These are phyloP conservation scores for Xenoacremonium recifei DNA, from an alignment of 2,329 filamentous ascomycete genomes.

Conservation along the genomic window DNA sequence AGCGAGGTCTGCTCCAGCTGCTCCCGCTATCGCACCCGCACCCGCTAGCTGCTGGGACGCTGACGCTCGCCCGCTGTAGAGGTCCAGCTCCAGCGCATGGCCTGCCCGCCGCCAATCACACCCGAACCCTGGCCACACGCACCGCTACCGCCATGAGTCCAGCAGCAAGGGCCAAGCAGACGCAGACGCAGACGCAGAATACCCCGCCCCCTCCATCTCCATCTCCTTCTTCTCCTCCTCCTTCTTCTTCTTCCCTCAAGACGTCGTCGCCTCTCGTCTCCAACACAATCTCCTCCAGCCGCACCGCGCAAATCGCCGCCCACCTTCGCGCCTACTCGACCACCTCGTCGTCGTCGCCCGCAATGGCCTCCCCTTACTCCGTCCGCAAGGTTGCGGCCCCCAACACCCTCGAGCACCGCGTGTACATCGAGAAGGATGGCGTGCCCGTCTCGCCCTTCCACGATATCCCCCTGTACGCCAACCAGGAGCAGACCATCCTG, in stretches of 20 bases:
- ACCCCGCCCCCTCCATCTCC: constrained; percentile 39
- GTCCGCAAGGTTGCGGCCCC: constrained; percentile 84
- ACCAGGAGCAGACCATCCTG: constrained; percentile 89
- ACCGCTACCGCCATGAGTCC: constrained; percentile 24
- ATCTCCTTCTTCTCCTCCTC: constrained; percentile 17
- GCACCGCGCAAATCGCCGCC: constrained; percentile 54
- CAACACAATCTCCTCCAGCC: constrained; percentile 46
- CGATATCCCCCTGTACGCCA: constrained; percentile 97
- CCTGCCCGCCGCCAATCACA: constrained; percentile 29
- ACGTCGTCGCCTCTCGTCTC: constrained; percentile 21
- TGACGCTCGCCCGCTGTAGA: too few species aligned
- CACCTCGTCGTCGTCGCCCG: constrained; percentile 28
- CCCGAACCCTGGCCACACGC: constrained; percentile 21
- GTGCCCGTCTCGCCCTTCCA: constrained; percentile 93
- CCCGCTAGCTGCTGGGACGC: constrained; percentile 4
- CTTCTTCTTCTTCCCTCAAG: constrained; percentile 17
- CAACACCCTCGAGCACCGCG: constrained; percentile 94
- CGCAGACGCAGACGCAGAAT: constrained; percentile 19
- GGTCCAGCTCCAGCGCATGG: too few species aligned
- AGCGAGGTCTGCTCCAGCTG: constrained; percentile 14
- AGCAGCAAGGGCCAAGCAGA: too few species aligned
- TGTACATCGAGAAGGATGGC: constrained; percentile 98
- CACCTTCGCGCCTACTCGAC: constrained; percentile 39
- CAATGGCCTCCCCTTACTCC: constrained; percentile 66
- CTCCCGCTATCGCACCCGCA: constrained; percentile 9